These are phyloP conservation scores for Rhododendron henanense DNA, from an alignment of 148 eudicot species.

Conservation along the genomic window DNA sequence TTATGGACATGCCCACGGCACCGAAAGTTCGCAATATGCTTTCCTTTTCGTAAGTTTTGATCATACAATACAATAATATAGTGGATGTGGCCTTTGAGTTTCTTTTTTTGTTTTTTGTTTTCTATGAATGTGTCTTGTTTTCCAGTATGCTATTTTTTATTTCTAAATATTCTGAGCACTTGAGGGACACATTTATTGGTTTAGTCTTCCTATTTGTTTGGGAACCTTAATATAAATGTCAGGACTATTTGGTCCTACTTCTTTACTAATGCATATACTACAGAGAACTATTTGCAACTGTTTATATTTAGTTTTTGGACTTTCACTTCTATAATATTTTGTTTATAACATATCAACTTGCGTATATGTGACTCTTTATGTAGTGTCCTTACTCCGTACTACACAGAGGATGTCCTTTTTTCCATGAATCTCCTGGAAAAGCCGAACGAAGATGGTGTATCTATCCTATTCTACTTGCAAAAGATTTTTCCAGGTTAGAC, in stretches of 20 bases:
- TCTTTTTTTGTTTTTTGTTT: not conserved
- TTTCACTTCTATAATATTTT: not conserved
- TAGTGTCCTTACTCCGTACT: conserved; percentile 63
- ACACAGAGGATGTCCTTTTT: conserved; percentile 57
- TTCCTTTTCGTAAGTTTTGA: conserved; percentile 58
- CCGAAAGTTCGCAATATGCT: conserved; percentile 76
- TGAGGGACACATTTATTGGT: not conserved
- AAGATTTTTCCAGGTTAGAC: conserved; percentile 60
- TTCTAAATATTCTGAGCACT: not conserved
- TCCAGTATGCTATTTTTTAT: not conserved
- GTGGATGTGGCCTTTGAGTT: not conserved
- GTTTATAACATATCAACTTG: not conserved
- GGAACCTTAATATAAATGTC: not conserved
- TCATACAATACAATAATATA: not conserved
- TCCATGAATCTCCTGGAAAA: conserved; percentile 40
- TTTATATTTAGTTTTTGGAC: not conserved
- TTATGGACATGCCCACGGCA: conserved; percentile 72
- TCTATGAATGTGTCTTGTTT: not conserved
- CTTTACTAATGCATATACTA: not conserved
- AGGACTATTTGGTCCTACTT: not conserved
- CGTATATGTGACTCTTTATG: conserved; percentile 8
- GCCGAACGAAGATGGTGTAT: conserved; percentile 68
- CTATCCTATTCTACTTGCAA: conserved; percentile 67
- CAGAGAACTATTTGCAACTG: not conserved
- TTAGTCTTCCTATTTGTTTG: not conserved